Percentiles rank a stretch among this genome's conserved stretches.
phyloP scores from a whole-genome alignment of 2,329 filamentous ascomycete genomes.

The Epichloe uncinata region DNA sequence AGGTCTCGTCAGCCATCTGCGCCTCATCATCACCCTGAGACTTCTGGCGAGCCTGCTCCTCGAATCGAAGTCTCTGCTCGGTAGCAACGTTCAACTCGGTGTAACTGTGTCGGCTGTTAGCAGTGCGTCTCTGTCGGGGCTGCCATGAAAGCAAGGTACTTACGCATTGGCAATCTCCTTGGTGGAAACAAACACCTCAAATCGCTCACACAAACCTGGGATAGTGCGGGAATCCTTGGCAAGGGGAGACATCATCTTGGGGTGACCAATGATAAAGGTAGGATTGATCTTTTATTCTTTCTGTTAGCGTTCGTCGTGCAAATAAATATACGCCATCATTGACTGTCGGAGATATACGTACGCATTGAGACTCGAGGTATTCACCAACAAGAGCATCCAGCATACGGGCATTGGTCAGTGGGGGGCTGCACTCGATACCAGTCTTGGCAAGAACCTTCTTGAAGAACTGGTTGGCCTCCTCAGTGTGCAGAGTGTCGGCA shows the following conservation, averaged over 20 bases:
- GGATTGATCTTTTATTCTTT: conserved; percentile 50
- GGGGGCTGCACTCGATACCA: conserved; percentile 78
- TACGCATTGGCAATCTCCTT: conserved; percentile 80
- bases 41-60: conserved; percentile 94
- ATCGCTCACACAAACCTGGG: conserved; percentile 84
- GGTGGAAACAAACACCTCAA: conserved; percentile 75
- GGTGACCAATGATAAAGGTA: conserved; percentile 51
- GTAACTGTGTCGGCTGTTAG: conserved; percentile 32
- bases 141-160: conserved; percentile 4
- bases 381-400: conserved; percentile 90
- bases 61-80: conserved; percentile 72
- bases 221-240: conserved; percentile 85
- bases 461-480: conserved; percentile 82
- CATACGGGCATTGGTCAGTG: conserved; percentile 88
- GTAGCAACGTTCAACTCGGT: conserved; percentile 91
- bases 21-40: conserved; percentile 94
- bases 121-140: neutral
- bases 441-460: conserved; percentile 74
- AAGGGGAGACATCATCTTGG: conserved; percentile 65
- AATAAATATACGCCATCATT: neutral
- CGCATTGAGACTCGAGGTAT: conserved; percentile 85
- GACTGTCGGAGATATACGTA: conserved; percentile 9
- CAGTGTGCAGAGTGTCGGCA: conserved; percentile 76
- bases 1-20: conserved; percentile 90
- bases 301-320: neutral